These are phyloP conservation scores for Candida caryicola DNA, from an alignment of 805 yeast species.

Conservation along the genomic window DNA sequence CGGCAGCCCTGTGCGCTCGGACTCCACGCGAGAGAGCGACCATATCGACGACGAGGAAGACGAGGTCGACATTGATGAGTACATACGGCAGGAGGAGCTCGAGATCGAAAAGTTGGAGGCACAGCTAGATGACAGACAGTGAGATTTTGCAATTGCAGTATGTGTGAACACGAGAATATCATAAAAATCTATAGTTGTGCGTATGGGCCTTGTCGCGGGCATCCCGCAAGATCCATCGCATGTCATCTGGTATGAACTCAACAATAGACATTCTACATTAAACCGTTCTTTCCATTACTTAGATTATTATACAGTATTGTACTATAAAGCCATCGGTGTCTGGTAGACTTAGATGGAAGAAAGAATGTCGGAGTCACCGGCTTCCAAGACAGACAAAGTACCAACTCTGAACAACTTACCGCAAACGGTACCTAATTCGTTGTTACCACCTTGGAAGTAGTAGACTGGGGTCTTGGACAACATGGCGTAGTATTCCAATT, in stretches of 20 bases:
- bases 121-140: slow-evolving; percentile 22
- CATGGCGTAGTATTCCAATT: slow-evolving; percentile 99
- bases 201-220: no score
- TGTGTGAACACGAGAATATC: no score
- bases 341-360: slow-evolving; percentile 37
- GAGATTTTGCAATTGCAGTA: no score
- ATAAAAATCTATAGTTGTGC: no score
- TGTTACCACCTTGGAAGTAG: slow-evolving; percentile 99
- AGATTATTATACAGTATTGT: slow-evolving; percentile 7
- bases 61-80: slow-evolving; percentile 33
- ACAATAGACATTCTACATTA: no score
- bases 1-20: slow-evolving; percentile 14
- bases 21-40: slow-evolving; percentile 9
- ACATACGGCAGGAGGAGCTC: slow-evolving; percentile 44
- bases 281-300: slow-evolving; percentile 3
- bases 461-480: slow-evolving; percentile 94
- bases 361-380: slow-evolving; percentile 99
- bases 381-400: slow-evolving; percentile 91
- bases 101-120: slow-evolving; percentile 44
- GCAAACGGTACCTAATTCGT: slow-evolving; percentile 99
- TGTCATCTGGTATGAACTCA: no score
- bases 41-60: slow-evolving; percentile 6
- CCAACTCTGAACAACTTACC: slow-evolving; percentile 99
- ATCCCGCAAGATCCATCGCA: no score
- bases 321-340: slow-evolving; percentile 3